These are phyloP conservation scores for Spergularia marina DNA, from an alignment of 148 eudicot species.

Conservation along the genomic window DNA sequence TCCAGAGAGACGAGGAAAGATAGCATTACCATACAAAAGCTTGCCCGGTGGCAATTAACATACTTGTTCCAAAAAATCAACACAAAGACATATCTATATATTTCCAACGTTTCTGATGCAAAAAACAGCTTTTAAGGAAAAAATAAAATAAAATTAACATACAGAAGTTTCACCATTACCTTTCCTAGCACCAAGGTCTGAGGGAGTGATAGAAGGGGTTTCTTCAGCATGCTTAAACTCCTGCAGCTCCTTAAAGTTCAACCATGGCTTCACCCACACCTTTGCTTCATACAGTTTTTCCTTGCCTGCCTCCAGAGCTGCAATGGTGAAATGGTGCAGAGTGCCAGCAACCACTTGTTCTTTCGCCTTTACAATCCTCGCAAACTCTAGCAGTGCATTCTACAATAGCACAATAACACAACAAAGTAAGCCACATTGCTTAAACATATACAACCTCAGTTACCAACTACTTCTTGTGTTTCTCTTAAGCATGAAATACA, in stretches of 20 bases:
- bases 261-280: constrained; percentile 97
- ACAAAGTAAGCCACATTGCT: not conserved
- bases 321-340: constrained; percentile 81
- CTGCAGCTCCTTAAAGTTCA: constrained; percentile 80
- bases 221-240: constrained; percentile 77
- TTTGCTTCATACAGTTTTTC: constrained; percentile 82
- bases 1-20: too few relatives aligned
- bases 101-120: not conserved
- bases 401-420: constrained; percentile 20
- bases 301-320: constrained; percentile 68
- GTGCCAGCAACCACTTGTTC: constrained; percentile 81
- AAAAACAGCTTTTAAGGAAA: not conserved
- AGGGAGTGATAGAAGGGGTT: constrained; percentile 47
- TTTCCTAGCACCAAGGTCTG: constrained; percentile 70
- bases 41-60: too few relatives aligned
- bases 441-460: not conserved
- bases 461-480: not conserved
- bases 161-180: constrained; percentile 35
- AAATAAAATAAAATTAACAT: not conserved
- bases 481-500: not conserved
- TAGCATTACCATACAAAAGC: too few relatives aligned
- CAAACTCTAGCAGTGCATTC: constrained; percentile 85
- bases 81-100: too few relatives aligned
- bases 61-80: too few relatives aligned
- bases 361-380: constrained; percentile 69